Percentiles rank a stretch among this genome's conserved stretches.
These are phyloP conservation scores for Hibiscus mutabilis DNA, from an alignment of 345 rosid genomes.

Conservation along the genomic window DNA sequence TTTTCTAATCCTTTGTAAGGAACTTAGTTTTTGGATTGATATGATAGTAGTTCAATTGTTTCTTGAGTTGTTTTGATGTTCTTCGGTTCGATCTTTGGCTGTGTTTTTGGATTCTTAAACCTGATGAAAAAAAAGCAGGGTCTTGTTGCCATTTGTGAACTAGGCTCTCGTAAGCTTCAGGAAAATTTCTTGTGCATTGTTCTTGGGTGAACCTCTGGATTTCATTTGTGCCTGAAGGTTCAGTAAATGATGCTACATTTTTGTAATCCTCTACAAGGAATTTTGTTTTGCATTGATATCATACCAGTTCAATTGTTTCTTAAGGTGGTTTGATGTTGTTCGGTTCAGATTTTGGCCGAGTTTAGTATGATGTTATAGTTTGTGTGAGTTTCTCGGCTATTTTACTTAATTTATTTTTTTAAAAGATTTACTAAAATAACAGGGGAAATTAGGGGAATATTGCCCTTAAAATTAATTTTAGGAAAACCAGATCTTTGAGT, in stretches of 20 bases:
- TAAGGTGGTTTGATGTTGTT: neutral
- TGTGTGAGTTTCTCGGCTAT: too few species aligned
- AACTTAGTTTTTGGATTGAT: neutral
- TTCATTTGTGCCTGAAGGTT: conserved; percentile 34
- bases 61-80: too few species aligned
- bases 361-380: too few species aligned
- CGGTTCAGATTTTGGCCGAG: too few species aligned
- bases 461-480: too few species aligned
- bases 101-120: conserved; percentile 13
- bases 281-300: neutral
- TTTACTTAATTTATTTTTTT: too few species aligned
- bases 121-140: conserved; percentile 43
- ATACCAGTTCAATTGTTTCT: neutral
- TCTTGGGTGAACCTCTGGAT: conserved; percentile 60
- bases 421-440: too few species aligned
- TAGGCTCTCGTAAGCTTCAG: conserved; percentile 26
- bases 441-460: too few species aligned
- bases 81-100: too few species aligned
- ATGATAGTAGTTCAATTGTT: too few species aligned
- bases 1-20: neutral
- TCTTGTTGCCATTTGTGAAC: conserved; percentile 28
- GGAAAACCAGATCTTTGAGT: too few species aligned
- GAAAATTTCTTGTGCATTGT: conserved; percentile 34
- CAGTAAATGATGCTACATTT: conserved; percentile 47
- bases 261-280: neutral